phyloP scores from a whole-genome alignment of 2,329 filamentous ascomycete species.

The Fusarium lyarnte region DNA sequence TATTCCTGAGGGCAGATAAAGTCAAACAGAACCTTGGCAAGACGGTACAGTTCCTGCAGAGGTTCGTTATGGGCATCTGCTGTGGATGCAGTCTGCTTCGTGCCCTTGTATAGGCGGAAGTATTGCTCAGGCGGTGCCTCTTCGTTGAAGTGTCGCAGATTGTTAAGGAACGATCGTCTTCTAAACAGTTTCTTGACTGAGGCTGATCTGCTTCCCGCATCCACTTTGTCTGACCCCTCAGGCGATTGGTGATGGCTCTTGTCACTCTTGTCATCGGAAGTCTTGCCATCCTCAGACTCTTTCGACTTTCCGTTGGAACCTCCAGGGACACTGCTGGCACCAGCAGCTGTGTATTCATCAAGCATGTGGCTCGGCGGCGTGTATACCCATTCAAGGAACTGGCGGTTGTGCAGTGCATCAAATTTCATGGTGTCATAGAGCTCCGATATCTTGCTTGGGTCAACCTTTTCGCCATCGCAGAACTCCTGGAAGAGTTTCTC shows the following conservation, averaged over 20 bases:
- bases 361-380: constrained; percentile 84
- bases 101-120: constrained; percentile 89
- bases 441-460: constrained; percentile 98
- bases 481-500: constrained; percentile 98
- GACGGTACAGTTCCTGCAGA: constrained; percentile 89
- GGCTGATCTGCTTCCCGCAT: constrained; percentile 49
- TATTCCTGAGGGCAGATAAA: constrained; percentile 99
- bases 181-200: constrained; percentile 63
- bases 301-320: constrained; percentile 50
- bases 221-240: constrained; percentile 53
- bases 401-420: constrained; percentile 94
- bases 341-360: constrained; percentile 66
- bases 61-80: constrained; percentile 87
- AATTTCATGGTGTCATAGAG: constrained; percentile 99
- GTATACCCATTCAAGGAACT: constrained; percentile 97
- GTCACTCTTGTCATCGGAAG: constrained; percentile 51
- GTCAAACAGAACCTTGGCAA: constrained; percentile 95
- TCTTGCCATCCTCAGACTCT: constrained; percentile 53
- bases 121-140: constrained; percentile 75
- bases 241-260: constrained; percentile 44
- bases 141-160: constrained; percentile 59
- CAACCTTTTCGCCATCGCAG: constrained; percentile 95
- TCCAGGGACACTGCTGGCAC: constrained; percentile 42
- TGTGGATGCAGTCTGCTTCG: constrained; percentile 73
- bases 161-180: constrained; percentile 68